Base-by-base conservation (phyloP, 2,329 filamentous ascomycete genomes). In the Exophiala bonariae region DNA sequence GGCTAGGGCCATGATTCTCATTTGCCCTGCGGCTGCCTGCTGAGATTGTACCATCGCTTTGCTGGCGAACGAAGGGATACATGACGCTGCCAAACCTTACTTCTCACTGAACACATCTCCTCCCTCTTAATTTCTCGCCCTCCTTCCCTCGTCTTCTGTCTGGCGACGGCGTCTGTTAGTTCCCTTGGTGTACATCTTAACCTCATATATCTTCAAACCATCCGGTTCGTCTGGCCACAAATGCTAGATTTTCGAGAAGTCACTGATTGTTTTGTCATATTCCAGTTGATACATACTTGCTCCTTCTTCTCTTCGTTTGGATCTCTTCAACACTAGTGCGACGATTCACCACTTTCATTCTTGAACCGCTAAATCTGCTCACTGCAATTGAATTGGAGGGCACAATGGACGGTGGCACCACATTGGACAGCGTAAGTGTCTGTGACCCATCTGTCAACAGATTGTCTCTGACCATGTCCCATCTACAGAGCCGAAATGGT, bases 381-480 rank as follows among this genome's bases (percentile, higher is more conserved):
- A 26, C 23, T 26, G 60, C 50, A 45, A 66, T 68, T 65, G 59
- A 62, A 52, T 63, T 64, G 23, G 23, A 26, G 6, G 23, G n/a
- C 45, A 62, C 63, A 28, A 67, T 70, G 50, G 61, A 63, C 17
- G 67, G 69, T 52, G 51, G 63, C 48, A 60, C 58, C 39, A 55
- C 60, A 39, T 62, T 67, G 54, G 66, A 70, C 59, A 62, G 64
- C 54, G 69, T 70, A 56, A 61, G 67, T 64, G 35, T 37, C 17
- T 26, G 23, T 6, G 23, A 26, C 23, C 6, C 6, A 6, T 26
- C 23, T 26, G 23, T 26, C 11, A 11, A n/a, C n/a, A 26, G 23
- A 13, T 14, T 26, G 5, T 18, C 6, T 22, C 19, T 39, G 7
- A 17, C 36, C 10, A n/a, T 41, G 7, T 16, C 20, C 28, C 4